Evolutionary conservation across 2,329 filamentous ascomycete species (phyloP).

Genomic region (Aureobasidium leucospermi): DNA sequence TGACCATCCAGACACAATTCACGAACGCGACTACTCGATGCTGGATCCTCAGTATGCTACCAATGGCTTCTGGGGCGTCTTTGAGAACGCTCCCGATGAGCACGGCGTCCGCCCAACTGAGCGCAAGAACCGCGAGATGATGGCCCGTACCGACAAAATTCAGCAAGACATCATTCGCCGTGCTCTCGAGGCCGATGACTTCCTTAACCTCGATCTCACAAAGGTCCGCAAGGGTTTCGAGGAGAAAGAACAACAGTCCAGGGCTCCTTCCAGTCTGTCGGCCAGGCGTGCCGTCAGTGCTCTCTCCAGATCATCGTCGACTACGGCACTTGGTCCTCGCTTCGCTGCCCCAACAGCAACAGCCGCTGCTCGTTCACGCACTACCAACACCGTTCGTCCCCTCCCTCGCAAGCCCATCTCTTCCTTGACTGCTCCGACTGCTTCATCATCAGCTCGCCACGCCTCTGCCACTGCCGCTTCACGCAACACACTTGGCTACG

Average conservation of each 20-base stretch:
- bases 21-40: slow-evolving; percentile 24
- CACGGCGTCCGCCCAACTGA: slow-evolving; percentile 36
- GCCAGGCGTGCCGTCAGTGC: slow-evolving; percentile 45
- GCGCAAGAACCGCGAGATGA: slow-evolving; percentile 15
- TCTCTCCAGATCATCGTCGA: slow-evolving; percentile 29
- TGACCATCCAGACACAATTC: slow-evolving; percentile 26
- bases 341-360: slow-evolving; percentile 34
- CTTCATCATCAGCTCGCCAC: slow-evolving; percentile 35
- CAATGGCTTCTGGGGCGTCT: slow-evolving; percentile 44
- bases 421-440: slow-evolving; percentile 24
- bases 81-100: slow-evolving; percentile 53
- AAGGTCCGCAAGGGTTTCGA: slow-evolving; percentile 14
- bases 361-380: slow-evolving; percentile 33
- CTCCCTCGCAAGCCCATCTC: slow-evolving; percentile 34
- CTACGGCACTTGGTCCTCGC: slow-evolving; percentile 14
- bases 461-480: slow-evolving; percentile 61
- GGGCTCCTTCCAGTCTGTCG: slow-evolving; percentile 43
- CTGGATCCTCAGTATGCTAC: slow-evolving; percentile 48
- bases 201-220: slow-evolving; percentile 26
- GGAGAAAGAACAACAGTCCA: slow-evolving; percentile 16
- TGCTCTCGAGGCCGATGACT: slow-evolving; percentile 24
- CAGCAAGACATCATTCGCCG: slow-evolving; percentile 25
- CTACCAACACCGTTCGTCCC: slow-evolving; percentile 22
- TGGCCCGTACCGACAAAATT: slow-evolving; percentile 18
- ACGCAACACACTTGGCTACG: slow-evolving; percentile 77